Conservation (phyloP, 177 flowering plant genomes). For the Vitis hybrid region DNA sequence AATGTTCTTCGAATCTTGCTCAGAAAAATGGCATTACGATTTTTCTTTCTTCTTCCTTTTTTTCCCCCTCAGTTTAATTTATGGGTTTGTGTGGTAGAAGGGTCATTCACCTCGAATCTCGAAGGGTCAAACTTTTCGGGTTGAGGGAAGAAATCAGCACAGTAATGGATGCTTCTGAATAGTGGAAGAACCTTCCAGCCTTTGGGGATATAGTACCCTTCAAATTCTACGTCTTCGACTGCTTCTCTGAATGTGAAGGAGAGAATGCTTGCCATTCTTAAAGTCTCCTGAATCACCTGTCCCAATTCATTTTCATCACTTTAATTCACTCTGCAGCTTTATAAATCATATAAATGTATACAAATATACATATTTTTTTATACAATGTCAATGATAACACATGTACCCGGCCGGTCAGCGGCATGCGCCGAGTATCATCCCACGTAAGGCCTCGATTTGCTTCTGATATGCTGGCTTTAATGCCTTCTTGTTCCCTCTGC, state of each 20-base stretch:
- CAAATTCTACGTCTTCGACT: constrained; percentile 77
- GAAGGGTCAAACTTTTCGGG: constrained; percentile 91
- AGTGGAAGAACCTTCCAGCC: constrained; percentile 99
- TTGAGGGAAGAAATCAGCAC: constrained; percentile 63
- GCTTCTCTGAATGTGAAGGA: constrained; percentile 98
- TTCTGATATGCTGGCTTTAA: constrained; percentile 28
- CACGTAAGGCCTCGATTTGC: constrained; percentile 61
- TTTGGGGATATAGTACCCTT: constrained; percentile 77
- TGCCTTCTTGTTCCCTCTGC: constrained; percentile 77
- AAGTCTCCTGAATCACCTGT: constrained; percentile 84
- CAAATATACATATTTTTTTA: neutral
- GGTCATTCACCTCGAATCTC: constrained; percentile 67
- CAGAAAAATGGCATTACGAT: too few species aligned
- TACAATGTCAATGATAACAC: too few species aligned
- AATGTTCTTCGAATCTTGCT: too few species aligned
- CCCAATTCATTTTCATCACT: neutral
- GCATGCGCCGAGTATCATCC: constrained; percentile 78
- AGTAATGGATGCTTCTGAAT: constrained; percentile 83
- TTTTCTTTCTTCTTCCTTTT: too few species aligned
- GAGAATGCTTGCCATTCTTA: constrained; percentile 67
- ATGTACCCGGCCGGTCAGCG: constrained; percentile 62
- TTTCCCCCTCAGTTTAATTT: too few species aligned
- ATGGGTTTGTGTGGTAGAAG: too few species aligned
- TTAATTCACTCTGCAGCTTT: neutral
- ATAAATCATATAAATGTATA: neutral